Evolutionary conservation across 192 early-diverging fungal species (phyloP), one percentile per base, ranked within the genome.

Genomic region (Coemansia sp.): DNA sequence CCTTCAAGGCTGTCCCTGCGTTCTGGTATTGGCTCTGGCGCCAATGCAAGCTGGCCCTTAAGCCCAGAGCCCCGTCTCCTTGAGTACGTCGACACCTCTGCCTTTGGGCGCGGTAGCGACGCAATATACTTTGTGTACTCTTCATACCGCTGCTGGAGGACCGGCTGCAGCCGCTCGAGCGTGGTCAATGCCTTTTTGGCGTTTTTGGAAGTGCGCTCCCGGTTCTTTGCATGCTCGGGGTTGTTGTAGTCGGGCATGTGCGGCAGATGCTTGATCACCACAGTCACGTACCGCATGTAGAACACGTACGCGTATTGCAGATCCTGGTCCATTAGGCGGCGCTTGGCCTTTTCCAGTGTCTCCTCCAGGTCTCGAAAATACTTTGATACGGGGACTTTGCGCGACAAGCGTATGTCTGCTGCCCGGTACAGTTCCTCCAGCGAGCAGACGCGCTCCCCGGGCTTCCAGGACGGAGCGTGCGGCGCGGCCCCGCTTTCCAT

Each of bases 301-400:
- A 87, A 75, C n/a, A 90, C 81, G 60, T 93, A 93, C 2, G 90
- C 89, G 23, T 83, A 83, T 57, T 88, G 84, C 10, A 88, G 66
- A 64, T 93, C 88, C 68, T 87, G 76, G 71, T 93, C 91, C 45
- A 67, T 46, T n/a, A 84, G 67, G 71, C 91, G 90, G 26, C 43
- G 56, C 49, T 75, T 75, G 75, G 83, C 83, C 66, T 85, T 80
- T 20, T 66, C 67, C 6, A 78, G 33, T n/a, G 73, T 77, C 41
- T 75, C 66, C 18, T 85, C 78, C 34, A 81, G 73, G 55, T 81
- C 79, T 5, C 49, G 46, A 58, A 68, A 80, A 67, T 81, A 78
- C 55, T 75, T 75, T 43, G 66, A 45, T 23, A 85, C 72, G 0
- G 75, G 65, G 36, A 71, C 66, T 16, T 71, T 75, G 62, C 70